A percentile compares a stretch with the other conserved stretches of the same genome.
phyloP scores from a whole-genome alignment of 2,329 filamentous ascomycete genomes.

The Diaporthe capsici region DNA sequence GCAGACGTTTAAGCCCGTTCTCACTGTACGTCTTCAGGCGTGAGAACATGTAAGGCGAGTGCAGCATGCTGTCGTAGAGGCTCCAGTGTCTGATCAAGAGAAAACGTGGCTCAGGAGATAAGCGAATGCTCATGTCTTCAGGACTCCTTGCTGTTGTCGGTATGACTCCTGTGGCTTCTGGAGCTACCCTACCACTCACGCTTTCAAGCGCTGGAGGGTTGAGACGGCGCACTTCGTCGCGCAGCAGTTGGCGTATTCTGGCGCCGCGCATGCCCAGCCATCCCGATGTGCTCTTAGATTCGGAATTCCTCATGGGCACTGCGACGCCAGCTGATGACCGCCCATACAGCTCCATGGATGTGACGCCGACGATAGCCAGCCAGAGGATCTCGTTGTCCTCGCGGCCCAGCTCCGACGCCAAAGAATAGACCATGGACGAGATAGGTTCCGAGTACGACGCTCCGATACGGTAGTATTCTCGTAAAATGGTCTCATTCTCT shows the following conservation, averaged over 20 bases:
- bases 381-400: conserved; percentile 98
- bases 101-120: conserved; percentile 95
- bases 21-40: conserved; percentile 96
- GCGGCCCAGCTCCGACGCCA: conserved; percentile 93
- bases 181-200: conserved; percentile 71
- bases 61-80: conserved; percentile 97
- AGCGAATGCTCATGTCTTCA: conserved; percentile 90
- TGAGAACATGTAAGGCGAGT: conserved; percentile 94
- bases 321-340: conserved; percentile 86
- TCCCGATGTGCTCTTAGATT: conserved; percentile 71
- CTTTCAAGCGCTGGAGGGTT: conserved; percentile 80
- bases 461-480: conserved; percentile 87
- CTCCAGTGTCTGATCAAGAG: conserved; percentile 96
- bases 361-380: conserved; percentile 94
- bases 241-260: conserved; percentile 85
- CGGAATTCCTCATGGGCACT: conserved; percentile 68
- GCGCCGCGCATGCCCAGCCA: conserved; percentile 89
- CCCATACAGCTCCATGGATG: conserved; percentile 93
- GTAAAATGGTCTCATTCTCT: conserved; percentile 82
- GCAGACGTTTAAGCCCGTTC: conserved; percentile 85
- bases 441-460: conserved; percentile 95
- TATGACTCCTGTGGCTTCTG: conserved; percentile 84
- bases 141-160: conserved; percentile 90
- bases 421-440: conserved; percentile 92
- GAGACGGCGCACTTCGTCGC: conserved; percentile 93